Evolutionary conservation across 208 protist species (phyloP), one percentile per base, ranked within the genome.

Genomic region (Trypanosoma melophagium): DNA sequence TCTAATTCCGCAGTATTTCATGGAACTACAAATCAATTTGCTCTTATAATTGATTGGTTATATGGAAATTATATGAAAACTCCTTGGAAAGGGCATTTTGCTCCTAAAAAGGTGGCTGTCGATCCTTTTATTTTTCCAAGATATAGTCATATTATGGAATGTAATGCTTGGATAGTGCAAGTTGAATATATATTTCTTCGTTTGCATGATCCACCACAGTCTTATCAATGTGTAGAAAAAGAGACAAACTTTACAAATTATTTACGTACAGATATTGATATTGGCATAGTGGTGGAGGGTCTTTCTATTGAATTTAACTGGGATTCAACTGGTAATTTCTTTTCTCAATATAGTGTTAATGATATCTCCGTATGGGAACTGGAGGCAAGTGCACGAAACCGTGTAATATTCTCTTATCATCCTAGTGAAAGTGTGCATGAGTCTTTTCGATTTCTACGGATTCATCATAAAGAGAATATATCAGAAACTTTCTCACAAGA

Each of bases 21-120:
- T 12, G 55, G 71, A 17, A 52, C 47, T 14, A 65, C 56, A 38
- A 28, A 70, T 24, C 71, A 76, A 31, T 44, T 76, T 31, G 35
- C 63, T n/a, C 28, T 57, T 25, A 13, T 76, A 5, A 22, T 76
- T 38, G 55, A 76, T 17, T 76, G 71, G 71, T 45, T 76, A 2
- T 69, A 62, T 66, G 62, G 22, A 3, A 69, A 66, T 47, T 69
- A 60, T 41, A 19, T 76, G 3, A 21, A 61, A 24, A 31, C 22
- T 21, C 63, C 71, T n/a, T 76, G 71, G 71, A 49, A 51, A 13
- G 59, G 50, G 4, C 31, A 66, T 9, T 74, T 69, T 74, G 1
- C 28, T 4, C 69, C 69, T 16, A 59, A 62, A 7, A 14, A 7
- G n/a, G 35, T 41, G 4, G 8, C 41, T 24, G 7, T 66, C 3